Base-by-base conservation (phyloP, 1,139 yeast species). In the Taphrina deformans region DNA sequence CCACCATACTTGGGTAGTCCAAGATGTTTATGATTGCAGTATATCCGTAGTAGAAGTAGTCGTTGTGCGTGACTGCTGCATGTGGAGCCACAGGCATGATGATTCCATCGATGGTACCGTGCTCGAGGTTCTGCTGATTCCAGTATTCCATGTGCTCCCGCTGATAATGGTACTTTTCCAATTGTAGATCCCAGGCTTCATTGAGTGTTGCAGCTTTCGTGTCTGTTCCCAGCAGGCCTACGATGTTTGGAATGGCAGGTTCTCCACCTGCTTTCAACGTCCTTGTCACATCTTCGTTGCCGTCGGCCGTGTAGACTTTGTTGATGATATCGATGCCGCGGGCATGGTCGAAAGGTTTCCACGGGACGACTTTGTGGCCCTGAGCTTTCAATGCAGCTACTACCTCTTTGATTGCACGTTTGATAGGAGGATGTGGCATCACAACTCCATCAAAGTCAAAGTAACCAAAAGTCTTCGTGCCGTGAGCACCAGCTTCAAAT, bases 71-170 rank as follows among this genome's bases (percentile, higher is more conserved):
- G 24, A 90, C 89, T 5, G 93, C 89, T 63, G 86, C 88, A 67
- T 87, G 87, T 68, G 82, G 82, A 73, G 85, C 85, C 4, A 85
- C 79, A 56, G 95, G 95, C 61, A 86, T 79, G 56, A 88, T 77
- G 67, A 88, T 80, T 71, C 86, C 84, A 72, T 88, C 93, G 62
- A 88, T 81, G 55, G 82, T 81, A 71, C 85, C 79, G 38, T 53
- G 58, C 26, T 53, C 48, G 16, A 7, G 3, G 24, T 53, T 53
- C 16, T 38, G 45, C 14, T 80, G 75, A 67, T 82, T 71, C 78
- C 80, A 79, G 67, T 74, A 73, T 26, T 72, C 67, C 65, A 74
- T 72, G 67, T 76, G 78, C 38, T 68, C 68, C 48, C 74, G 74
- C 68, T 78, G 77, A 58, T 71, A 71, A 16, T 71, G 67, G 51